phyloP scores from a whole-genome alignment of 805 yeast species.

The Metschnikowia baotianmanensis region DNA sequence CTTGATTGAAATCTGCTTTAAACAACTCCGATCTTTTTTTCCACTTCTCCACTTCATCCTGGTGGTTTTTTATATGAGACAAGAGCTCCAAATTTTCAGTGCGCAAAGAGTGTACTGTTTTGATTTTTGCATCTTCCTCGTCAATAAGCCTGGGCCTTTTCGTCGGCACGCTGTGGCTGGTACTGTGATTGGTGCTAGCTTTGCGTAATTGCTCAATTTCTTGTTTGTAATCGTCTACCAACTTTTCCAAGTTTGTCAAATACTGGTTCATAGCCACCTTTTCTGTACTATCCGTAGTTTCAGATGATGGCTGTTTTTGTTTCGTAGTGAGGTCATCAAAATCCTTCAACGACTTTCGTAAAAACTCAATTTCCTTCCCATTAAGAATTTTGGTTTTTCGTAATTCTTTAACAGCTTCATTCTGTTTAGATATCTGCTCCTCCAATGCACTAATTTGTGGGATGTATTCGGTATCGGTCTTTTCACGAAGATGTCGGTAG shows the following conservation, averaged over 20 bases:
- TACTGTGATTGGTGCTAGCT: conserved; percentile 19
- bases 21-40: conserved; percentile 34
- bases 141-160: conserved; percentile 29
- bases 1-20: conserved; percentile 19
- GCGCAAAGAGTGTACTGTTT: conserved; percentile 32
- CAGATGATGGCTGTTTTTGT: conserved; percentile 12
- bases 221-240: conserved; percentile 55
- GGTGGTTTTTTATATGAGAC: conserved; percentile 35
- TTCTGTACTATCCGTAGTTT: conserved; percentile 15
- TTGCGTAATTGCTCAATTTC: conserved; percentile 46
- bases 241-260: conserved; percentile 40
- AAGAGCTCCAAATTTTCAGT: conserved; percentile 40
- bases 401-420: conserved; percentile 32
- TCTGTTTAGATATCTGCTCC: conserved; percentile 14
- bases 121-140: conserved; percentile 12
- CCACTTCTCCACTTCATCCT: conserved; percentile 34
- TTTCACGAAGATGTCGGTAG: conserved; percentile 3
- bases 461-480: conserved; percentile 10
- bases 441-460: conserved; percentile 17
- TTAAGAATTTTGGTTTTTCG: conserved; percentile 53
- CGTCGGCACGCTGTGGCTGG: conserved; percentile 15
- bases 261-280: conserved; percentile 35
- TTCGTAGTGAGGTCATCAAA: conserved; percentile 33
- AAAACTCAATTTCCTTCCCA: conserved; percentile 55
- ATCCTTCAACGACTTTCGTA: conserved; percentile 55